These are phyloP conservation scores for Botrytis deweyae DNA, from an alignment of 2,329 filamentous ascomycete genomes.

Conservation along the genomic window DNA sequence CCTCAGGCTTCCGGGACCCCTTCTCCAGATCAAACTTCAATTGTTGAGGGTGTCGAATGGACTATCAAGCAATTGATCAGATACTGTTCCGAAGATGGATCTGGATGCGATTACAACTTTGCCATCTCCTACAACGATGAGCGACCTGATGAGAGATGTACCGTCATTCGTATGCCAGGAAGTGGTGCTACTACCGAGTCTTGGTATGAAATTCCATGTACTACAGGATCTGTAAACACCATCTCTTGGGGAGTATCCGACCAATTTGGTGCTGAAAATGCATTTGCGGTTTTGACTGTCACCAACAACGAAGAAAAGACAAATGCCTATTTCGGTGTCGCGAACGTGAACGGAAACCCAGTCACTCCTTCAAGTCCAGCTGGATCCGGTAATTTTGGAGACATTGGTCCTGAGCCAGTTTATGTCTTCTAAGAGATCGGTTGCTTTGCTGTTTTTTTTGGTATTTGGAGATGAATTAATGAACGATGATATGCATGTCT, in stretches of 20 bases:
- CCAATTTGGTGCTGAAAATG: background rate
- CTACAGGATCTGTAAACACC: background rate
- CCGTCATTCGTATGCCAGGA: constrained; percentile 6
- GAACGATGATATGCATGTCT: background rate
- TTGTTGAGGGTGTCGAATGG: background rate
- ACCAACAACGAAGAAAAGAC: background rate
- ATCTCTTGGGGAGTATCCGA: constrained; percentile 9
- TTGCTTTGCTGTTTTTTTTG: background rate
- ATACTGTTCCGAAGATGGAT: background rate
- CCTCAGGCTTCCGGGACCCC: background rate
- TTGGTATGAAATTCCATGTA: constrained; percentile 6
- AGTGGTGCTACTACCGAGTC: background rate
- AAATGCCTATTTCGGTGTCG: constrained; percentile 2
- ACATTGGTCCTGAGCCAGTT: constrained; percentile 4
- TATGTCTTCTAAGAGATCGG: background rate
- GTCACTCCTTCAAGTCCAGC: background rate
- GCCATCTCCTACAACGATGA: background rate
- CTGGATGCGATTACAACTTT: constrained; percentile 16
- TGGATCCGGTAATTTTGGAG: background rate
- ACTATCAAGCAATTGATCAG: constrained; percentile 9
- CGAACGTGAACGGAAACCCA: background rate
- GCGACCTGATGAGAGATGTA: background rate
- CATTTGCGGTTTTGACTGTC: constrained; percentile 8
- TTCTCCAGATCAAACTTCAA: background rate
- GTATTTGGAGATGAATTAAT: background rate